A percentile compares a stretch with the other conserved stretches of the same genome.
phyloP scores from a whole-genome alignment of 345 rosid species.

The Excoecaria cochinchinensis region DNA sequence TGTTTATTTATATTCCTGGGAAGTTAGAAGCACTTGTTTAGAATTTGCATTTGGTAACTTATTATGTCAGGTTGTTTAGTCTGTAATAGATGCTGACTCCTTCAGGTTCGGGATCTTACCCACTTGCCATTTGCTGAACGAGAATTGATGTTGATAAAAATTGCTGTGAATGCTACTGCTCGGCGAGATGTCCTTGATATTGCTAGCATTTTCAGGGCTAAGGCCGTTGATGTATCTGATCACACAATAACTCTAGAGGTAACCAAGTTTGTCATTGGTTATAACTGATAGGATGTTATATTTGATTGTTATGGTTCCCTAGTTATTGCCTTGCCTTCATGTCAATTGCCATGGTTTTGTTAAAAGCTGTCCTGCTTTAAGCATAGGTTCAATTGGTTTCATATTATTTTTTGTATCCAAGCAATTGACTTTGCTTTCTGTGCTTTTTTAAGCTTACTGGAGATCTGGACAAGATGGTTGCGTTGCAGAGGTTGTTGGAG shows the following conservation, averaged over 20 bases:
- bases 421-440: neutral
- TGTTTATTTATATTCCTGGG: too few relatives aligned
- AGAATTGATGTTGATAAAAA: constrained; percentile 65
- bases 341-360: too few relatives aligned
- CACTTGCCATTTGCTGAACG: constrained; percentile 70
- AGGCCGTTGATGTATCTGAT: constrained; percentile 69
- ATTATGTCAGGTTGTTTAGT: neutral
- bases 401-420: neutral
- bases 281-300: neutral
- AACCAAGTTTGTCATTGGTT: neutral
- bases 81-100: neutral
- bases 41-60: neutral
- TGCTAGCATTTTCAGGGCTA: constrained; percentile 73
- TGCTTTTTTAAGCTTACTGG: constrained; percentile 54
- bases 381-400: neutral
- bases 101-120: constrained; percentile 66
- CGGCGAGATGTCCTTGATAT: constrained; percentile 69
- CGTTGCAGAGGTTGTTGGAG: constrained; percentile 55
- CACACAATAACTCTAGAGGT: constrained; percentile 78
- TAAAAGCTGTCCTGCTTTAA: neutral
- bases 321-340: neutral
- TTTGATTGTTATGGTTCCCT: neutral
- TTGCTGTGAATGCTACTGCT: constrained; percentile 60
- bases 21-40: neutral
- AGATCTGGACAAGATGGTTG: constrained; percentile 62